Percentiles rank a stretch among this genome's conserved stretches.
Evolutionary conservation across 768 basidiomycete genomes (phyloP).

Genomic region (Amyloporia xantha): DNA sequence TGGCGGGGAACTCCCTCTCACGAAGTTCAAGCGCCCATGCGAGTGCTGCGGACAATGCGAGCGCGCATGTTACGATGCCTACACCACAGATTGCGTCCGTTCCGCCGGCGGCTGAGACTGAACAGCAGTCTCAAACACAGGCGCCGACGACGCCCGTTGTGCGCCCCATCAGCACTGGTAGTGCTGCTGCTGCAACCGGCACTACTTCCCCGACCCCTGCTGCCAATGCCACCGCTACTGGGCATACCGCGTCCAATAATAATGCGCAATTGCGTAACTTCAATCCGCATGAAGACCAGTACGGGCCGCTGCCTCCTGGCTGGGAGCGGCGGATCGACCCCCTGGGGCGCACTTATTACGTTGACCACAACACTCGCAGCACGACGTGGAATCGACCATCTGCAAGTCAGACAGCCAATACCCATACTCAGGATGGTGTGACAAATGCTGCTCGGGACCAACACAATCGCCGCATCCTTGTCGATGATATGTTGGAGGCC

Average conservation of each 20-base stretch:
- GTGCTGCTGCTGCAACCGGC: slow-evolving; percentile 16
- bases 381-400: slow-evolving; percentile 98
- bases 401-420: slow-evolving; percentile 67
- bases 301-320: slow-evolving; percentile 80
- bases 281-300: slow-evolving; percentile 93
- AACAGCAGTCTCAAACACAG: slow-evolving; percentile 8
- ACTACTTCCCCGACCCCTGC: slow-evolving; percentile 15
- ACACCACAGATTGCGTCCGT: slow-evolving; percentile 25
- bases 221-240: slow-evolving; percentile 22
- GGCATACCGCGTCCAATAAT: slow-evolving; percentile 35
- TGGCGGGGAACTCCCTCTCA: slow-evolving; percentile 40
- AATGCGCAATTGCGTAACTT: slow-evolving; percentile 63
- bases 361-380: slow-evolving; percentile 95
- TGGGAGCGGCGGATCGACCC: slow-evolving; percentile 99
- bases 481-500: slow-evolving; percentile 80
- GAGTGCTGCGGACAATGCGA: slow-evolving; percentile 35
- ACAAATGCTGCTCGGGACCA: slow-evolving; percentile 84
- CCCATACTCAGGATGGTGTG: slow-evolving; percentile 62
- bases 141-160: slow-evolving; percentile 19
- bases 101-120: slow-evolving; percentile 7
- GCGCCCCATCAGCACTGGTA: slow-evolving; percentile 33
- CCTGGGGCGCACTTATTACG: slow-evolving; percentile 93
- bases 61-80: slow-evolving; percentile 35
- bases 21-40: slow-evolving; percentile 65
- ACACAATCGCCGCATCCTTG: slow-evolving; percentile 77